Evolutionary conservation across 805 yeast genomes (phyloP), one percentile per base, ranked within the genome.

Genomic region (Myxozyma neglecta): DNA sequence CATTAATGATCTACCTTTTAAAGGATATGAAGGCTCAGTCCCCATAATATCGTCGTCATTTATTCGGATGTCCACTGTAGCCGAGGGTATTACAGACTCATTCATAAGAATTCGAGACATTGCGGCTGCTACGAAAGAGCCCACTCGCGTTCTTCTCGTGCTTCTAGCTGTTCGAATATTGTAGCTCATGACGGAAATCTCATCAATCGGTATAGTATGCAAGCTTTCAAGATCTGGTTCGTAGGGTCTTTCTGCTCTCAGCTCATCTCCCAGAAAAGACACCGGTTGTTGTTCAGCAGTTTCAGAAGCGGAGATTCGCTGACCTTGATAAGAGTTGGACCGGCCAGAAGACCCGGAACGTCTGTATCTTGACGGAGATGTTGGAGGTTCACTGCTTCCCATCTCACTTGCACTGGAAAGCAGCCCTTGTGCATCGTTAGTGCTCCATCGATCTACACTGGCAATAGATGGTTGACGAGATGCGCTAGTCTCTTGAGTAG

Each of bases 1-100:
- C n/a, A 50, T 50, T 13, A 64, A 34, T 3, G 68, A 51, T 9
- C 45, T 29, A 3, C 68, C 69, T 3, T 24, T 35, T 4, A 66
- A 48, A 11, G 55, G 48, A 36, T 35, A 1, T 45, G 24, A n/a
- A 10, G 46, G 52, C 2, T 37, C 16, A 42, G 43, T 49, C 9
- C 39, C 42, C 32, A 11, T 43, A 14, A 40, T 58, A 8, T 59
- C 62, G 7, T 35, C 24, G 42, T 42, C 59, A 10, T 35, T 44
- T 3, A 37, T 42, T 16, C n/a, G 49, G 11, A 34, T 47, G 16
- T 11, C 16, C 16, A 49, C 32, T 3, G 18, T 46, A 11, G n/a
- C 50, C 14, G 18, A n/a, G 10, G 36, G 18, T 6, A 14, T 16
- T 20, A 14, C 35, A 11, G 45, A 18, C 14, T 59, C 58, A 36